Evolutionary conservation across 1,284 basidiomycete species (phyloP), one percentile per base, ranked within the genome.

Genomic region (Cutaneotrichosporon curvatum): DNA sequence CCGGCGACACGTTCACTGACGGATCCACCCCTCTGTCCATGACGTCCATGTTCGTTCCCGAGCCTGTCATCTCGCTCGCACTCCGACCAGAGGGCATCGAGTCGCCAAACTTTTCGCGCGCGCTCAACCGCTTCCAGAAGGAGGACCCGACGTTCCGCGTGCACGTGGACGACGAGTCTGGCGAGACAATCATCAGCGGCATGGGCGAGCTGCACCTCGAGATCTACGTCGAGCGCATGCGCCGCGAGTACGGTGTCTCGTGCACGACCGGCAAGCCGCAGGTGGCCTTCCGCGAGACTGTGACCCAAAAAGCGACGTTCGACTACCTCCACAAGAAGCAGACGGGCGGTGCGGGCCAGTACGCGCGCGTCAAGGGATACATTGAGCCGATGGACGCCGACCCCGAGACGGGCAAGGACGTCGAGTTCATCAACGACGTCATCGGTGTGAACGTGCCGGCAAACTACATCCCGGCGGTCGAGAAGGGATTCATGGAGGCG

Each of bases 171-270:
- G 72, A 78, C 30, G 91, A 96, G 67, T 89, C 85, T 61, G 88
- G 92, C 73, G 95, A 98, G 85, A 98, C 95, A n/a, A 99, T 99
- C 70, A 97, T 99, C 55, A 94, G 89, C 28, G 95, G 95, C 16
- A 99, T 98, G 95, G 95, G 94, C 23, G 95, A 99, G 73, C 80
- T 99, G 10, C 95, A 99, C 68, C 80, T 99, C 21, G 95, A 99
- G 67, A 96, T 99, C 64, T 98, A 99, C 74, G 94, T 97, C 53
- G 95, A 98, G 72, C 86, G 95, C 37, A 97, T 99, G 91, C 84
- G 83, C 60, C 84, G 95, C 50, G 95, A 99, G 74, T 99, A 99
- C 75, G 88, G 87, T 55, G 88, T 94, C 21, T 82, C 88, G 30
- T 96, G 91, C 67, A 80, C 82, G 10, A 97, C 94, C 2, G 94